A percentile compares a stretch with the other conserved stretches of the same genome.
These are phyloP conservation scores for Neckera pumila DNA, from an alignment of 225 moss, liverwort and hornwort genomes.

Conservation along the genomic window DNA sequence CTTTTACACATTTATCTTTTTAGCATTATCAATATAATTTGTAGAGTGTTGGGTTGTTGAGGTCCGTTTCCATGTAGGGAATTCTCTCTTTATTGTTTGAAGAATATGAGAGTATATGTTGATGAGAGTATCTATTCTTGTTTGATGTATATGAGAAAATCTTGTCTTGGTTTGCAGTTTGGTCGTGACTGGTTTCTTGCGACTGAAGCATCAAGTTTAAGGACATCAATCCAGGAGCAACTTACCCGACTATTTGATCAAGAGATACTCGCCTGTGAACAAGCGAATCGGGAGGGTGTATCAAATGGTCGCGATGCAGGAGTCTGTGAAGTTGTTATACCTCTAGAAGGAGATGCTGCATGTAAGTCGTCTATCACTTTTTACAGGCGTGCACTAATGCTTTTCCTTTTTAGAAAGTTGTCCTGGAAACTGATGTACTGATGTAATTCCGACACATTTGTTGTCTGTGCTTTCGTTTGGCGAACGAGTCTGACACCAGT, in stretches of 20 bases:
- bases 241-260: constrained; percentile 40
- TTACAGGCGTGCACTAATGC: background rate
- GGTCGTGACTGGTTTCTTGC: constrained; percentile 78
- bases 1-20: background rate
- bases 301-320: background rate
- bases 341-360: constrained; percentile 2
- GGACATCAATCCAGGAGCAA: constrained; percentile 43
- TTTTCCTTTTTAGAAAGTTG: background rate
- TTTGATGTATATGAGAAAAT: background rate
- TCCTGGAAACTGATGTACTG: background rate
- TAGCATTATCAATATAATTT: background rate
- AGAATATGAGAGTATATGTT: background rate
- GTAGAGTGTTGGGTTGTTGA: background rate
- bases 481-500: background rate
- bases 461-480: background rate
- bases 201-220: constrained; percentile 52
- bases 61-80: background rate
- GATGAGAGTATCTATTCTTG: background rate
- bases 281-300: background rate
- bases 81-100: background rate
- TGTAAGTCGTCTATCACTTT: constrained; percentile 4
- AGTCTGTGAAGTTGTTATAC: constrained; percentile 18
- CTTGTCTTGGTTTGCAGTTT: constrained; percentile 39
- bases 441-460: background rate
- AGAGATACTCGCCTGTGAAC: constrained; percentile 16